phyloP scores from a whole-genome alignment of 768 basidiomycete species.

The Hortiboletus campestris region DNA sequence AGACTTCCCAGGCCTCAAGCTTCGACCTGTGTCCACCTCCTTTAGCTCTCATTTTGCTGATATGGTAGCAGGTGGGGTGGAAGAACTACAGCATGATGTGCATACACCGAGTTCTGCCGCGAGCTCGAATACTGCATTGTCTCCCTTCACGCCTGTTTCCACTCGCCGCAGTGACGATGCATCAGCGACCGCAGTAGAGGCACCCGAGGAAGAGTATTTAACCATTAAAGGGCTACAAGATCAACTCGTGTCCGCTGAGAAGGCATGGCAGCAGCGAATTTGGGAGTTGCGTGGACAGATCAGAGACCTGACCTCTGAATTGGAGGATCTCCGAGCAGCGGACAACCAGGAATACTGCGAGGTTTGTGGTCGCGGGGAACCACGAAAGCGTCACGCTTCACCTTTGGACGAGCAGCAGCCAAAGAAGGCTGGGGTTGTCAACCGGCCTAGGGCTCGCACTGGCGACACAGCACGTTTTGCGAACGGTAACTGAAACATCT shows the following conservation, averaged over 20 bases:
- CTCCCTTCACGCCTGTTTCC: constrained; percentile 47
- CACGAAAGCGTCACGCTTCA: constrained; percentile 6
- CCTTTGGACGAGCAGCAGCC: constrained; percentile 18
- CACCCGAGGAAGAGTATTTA: constrained; percentile 41
- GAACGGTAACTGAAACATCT: constrained; percentile 33
- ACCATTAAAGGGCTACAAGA: constrained; percentile 58
- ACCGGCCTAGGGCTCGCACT: constrained; percentile 68
- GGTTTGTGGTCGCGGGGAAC: constrained; percentile 55
- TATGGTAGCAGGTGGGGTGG: constrained; percentile 30
- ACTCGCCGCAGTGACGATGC: constrained; percentile 35
- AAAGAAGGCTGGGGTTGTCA: constrained; percentile 43
- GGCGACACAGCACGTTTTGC: constrained; percentile 64
- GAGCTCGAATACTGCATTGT: constrained; percentile 40
- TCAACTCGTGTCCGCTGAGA: constrained; percentile 54
- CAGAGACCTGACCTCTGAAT: constrained; percentile 64
- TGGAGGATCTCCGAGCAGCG: constrained; percentile 51
- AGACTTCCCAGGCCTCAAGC: constrained; percentile 63
- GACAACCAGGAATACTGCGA: constrained; percentile 51
- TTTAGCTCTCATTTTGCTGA: constrained; percentile 70
- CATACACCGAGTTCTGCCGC: constrained; percentile 50
- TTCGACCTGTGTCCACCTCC: constrained; percentile 73
- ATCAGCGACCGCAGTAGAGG: constrained; percentile 20
- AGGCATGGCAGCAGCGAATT: constrained; percentile 69
- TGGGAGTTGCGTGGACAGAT: constrained; percentile 77
- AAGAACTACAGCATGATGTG: constrained; percentile 38